Conservation (phyloP, 768 basidiomycete genomes). For the Boletus coccyginus region DNA sequence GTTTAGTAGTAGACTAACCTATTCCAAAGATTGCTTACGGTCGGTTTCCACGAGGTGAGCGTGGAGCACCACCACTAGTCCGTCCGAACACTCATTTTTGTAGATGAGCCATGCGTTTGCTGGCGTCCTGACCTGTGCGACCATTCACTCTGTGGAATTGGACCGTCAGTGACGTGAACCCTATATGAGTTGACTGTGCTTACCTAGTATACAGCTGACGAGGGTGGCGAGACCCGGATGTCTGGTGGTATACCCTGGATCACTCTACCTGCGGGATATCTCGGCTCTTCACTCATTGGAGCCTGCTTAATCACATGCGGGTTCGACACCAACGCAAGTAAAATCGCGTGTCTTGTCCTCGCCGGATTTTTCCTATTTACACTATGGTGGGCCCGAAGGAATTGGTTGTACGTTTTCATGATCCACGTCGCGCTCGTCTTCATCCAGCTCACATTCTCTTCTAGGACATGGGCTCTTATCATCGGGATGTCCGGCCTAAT, state of each 20-base stretch:
- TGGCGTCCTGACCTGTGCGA: conserved; percentile 83
- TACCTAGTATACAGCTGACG: conserved; percentile 55
- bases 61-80: conserved; percentile 4
- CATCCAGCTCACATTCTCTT: background rate
- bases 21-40: conserved; percentile 64
- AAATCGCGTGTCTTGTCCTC: conserved; percentile 74
- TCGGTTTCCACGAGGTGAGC: conserved; percentile 82
- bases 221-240: conserved; percentile 86
- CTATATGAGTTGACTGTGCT: background rate
- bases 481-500: conserved; percentile 77
- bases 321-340: conserved; percentile 86
- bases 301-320: conserved; percentile 85
- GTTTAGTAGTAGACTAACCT: conserved; percentile 14
- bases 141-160: conserved; percentile 79
- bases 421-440: too few species aligned
- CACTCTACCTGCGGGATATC: conserved; percentile 83
- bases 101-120: conserved; percentile 86
- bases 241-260: conserved; percentile 80
- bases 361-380: conserved; percentile 87
- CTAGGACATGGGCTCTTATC: conserved; percentile 76
- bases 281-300: conserved; percentile 84
- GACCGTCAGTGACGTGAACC: conserved; percentile 59
- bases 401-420: conserved; percentile 56
- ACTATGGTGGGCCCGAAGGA: conserved; percentile 82
- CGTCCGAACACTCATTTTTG: background rate